phyloP scores from a whole-genome alignment of 345 rosid genomes.

The Moricandia arvensis region DNA sequence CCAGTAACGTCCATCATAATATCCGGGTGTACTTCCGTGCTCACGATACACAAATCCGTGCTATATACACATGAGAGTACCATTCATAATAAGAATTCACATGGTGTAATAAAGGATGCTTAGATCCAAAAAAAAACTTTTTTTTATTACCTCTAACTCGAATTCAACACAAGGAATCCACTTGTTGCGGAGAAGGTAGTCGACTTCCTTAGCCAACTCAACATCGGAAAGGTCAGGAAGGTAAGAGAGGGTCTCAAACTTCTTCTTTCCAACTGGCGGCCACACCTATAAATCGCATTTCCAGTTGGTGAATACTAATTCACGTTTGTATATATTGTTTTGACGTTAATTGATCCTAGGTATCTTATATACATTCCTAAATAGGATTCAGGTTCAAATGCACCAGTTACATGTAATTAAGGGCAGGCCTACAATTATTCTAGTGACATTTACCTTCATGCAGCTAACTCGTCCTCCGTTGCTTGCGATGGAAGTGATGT shows the following conservation, averaged over 20 bases:
- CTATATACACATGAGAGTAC: neutral
- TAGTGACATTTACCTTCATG: neutral
- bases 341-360: neutral
- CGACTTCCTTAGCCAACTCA: neutral
- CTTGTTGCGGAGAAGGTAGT: neutral
- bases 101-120: neutral
- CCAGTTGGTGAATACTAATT: neutral
- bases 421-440: neutral
- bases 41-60: neutral
- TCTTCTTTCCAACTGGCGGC: neutral
- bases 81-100: neutral
- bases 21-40: neutral
- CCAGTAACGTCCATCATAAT: neutral
- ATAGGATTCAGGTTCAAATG: neutral
- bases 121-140: neutral
- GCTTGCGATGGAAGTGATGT: neutral
- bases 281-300: slow-evolving; percentile 22
- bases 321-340: neutral
- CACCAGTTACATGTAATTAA: neutral
- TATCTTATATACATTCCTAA: neutral
- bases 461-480: neutral
- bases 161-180: neutral
- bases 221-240: neutral
- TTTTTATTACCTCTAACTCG: neutral
- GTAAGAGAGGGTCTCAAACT: neutral